Evolutionary conservation across 169 alveolate genomes (phyloP).

Genomic region (Plasmodium billcollinsi): DNA sequence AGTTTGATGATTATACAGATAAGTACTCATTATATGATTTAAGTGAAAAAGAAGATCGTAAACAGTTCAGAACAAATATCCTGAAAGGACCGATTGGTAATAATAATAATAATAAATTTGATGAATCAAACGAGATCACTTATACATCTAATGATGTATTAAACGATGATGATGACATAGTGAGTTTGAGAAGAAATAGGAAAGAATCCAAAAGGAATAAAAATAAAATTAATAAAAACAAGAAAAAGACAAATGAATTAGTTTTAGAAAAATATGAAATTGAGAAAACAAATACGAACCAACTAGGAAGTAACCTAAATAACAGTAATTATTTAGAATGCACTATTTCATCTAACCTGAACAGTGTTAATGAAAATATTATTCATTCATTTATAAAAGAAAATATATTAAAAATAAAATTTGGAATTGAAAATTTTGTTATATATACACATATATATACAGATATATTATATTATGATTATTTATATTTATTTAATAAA

Average conservation of each 20-base stretch:
- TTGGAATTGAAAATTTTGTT: constrained; percentile 19
- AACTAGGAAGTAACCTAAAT: too few relatives aligned
- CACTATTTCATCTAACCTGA: constrained; percentile 32
- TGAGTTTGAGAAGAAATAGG: neutral
- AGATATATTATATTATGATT: constrained; percentile 70
- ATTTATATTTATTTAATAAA: constrained; percentile 44
- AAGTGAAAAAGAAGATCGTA: constrained; percentile 6
- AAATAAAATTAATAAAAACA: neutral
- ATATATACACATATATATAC: constrained; percentile 74
- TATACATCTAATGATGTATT: neutral
- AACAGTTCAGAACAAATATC: neutral
- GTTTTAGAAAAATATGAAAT: neutral
- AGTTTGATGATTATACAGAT: neutral
- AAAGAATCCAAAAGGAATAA: too few relatives aligned
- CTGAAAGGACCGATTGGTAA: neutral
- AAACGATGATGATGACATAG: neutral
- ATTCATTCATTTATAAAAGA: constrained; percentile 51
- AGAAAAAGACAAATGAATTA: neutral
- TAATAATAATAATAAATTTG: too few relatives aligned
- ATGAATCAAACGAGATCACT: neutral
- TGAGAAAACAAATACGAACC: neutral
- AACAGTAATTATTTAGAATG: constrained; percentile 6
- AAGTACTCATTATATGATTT: neutral
- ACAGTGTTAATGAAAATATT: constrained; percentile 27
- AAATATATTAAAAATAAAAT: constrained; percentile 38